Evolutionary conservation across 169 alveolate species (phyloP), one percentile per base, ranked within the genome.

Genomic region (Cryptosporidium tyzzeri): DNA sequence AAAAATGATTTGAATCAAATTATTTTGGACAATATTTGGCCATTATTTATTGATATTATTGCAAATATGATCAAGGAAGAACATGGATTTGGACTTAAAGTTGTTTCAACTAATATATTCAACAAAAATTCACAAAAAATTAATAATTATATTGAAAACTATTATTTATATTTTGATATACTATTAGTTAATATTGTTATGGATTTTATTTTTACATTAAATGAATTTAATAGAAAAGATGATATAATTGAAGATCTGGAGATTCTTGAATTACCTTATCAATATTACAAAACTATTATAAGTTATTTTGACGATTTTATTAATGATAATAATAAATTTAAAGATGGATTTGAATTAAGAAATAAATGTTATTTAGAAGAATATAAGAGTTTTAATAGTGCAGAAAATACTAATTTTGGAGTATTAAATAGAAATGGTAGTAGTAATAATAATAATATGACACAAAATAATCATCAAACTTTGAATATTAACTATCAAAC

Each of bases 101-200:
- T 73, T 31, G n/a, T 31, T 29, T 7, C 18, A 35, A 58, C 21
- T 31, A 55, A 73, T 31, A 23, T 55, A 26, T n/a, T 55, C 10
- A 26, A 23, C 35, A 55, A 26, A 1, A 26, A 10, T 55, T 55
- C 35, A 10, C 67, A 8, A 55, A 35, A 18, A 33, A n/a, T 21
- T 2, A 41, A 3, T 62, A 12, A 44, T 29, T 23, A 29, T 1
- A 23, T 18, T 39, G 89, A 62, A 4, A 39, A 37, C 6, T 48
- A 67, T 39, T 31, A 16, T 18, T 35, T 65, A n/a, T 65, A 59
- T 48, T 59, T 80, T 29, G 89, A 80, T 41, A 41, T 80, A 44
- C 39, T 80, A 26, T 16, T 67, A 16, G 89, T 80, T 3, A 62
- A 80, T 62, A 26, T 65, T 14, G 37, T 14, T 9, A 31, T 80